Conservation (phyloP, 495 filamentous ascomycete species). For the Hyaloscypha hepaticicola region DNA sequence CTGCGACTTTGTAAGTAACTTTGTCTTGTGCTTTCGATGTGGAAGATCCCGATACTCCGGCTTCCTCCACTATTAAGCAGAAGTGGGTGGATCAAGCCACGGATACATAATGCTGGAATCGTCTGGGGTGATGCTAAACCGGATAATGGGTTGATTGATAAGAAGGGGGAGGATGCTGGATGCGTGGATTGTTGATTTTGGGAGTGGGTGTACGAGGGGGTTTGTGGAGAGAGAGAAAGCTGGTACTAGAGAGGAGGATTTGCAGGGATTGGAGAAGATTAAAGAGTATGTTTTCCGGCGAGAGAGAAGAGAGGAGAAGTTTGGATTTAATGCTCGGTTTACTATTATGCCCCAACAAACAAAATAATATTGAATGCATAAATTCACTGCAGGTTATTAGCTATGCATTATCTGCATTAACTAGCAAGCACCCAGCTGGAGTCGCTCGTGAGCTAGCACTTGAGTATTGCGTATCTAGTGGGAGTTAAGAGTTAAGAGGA, state of each 20-base stretch:
- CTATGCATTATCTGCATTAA: slow-evolving; percentile 7
- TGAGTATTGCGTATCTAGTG: too few relatives aligned
- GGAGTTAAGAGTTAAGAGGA: too few relatives aligned
- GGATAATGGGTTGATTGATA: slow-evolving; percentile 35
- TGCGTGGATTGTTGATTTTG: slow-evolving; percentile 37
- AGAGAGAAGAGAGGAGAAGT: slow-evolving; percentile 14
- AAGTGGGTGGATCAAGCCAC: slow-evolving; percentile 24
- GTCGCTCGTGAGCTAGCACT: too few relatives aligned
- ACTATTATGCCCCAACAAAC: slow-evolving; percentile 11
- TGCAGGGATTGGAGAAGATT: slow-evolving; percentile 31
- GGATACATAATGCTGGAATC: slow-evolving; percentile 32
- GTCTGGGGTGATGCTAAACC: slow-evolving; percentile 38
- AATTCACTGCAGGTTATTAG: slow-evolving; percentile 2
- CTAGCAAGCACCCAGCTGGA: not conserved
- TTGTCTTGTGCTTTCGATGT: slow-evolving; percentile 25
- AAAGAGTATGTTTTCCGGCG: slow-evolving; percentile 23
- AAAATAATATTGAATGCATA: slow-evolving; percentile 12
- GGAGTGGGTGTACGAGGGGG: slow-evolving; percentile 32
- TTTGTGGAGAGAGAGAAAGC: slow-evolving; percentile 31
- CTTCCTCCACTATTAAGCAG: slow-evolving; percentile 19
- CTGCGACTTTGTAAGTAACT: slow-evolving; percentile 23
- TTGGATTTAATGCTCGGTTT: slow-evolving; percentile 15
- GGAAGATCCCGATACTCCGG: too few relatives aligned
- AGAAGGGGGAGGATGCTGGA: slow-evolving; percentile 31
- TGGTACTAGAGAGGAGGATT: slow-evolving; percentile 29